Evolutionary conservation across 495 filamentous ascomycete genomes (phyloP).

Genomic region (Aspergillus indologenus): DNA sequence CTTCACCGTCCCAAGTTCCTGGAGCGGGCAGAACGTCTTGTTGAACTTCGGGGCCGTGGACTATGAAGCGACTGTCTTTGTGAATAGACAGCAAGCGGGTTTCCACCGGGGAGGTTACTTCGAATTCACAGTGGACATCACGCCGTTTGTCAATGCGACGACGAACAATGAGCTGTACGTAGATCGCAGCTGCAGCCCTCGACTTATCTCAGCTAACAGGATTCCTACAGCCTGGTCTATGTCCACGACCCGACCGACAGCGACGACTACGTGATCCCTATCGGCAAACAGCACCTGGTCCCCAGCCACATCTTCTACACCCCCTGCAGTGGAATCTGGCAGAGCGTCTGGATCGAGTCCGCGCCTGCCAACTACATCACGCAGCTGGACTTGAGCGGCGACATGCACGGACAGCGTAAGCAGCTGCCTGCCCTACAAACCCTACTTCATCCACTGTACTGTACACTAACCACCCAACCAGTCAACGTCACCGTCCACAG

Average conservation of each 20-base stretch:
- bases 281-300: conserved; percentile 60
- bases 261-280: conserved; percentile 52
- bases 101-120: conserved; percentile 62
- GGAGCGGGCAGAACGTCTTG: conserved; percentile 44
- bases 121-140: conserved; percentile 58
- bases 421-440: background rate
- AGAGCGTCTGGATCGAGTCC: conserved; percentile 64
- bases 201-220: background rate
- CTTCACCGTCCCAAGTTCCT: conserved; percentile 51
- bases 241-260: conserved; percentile 64
- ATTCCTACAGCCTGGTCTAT: conserved; percentile 54
- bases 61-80: conserved; percentile 61
- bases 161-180: conserved; percentile 52
- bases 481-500: conserved; percentile 51
- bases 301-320: conserved; percentile 68
- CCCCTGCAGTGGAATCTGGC: conserved; percentile 69
- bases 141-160: conserved; percentile 41
- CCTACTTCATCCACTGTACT: too few species aligned
- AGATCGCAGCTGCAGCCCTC: too few species aligned
- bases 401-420: conserved; percentile 59
- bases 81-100: conserved; percentile 55
- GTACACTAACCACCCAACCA: too few species aligned
- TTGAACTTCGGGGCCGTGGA: conserved; percentile 71
- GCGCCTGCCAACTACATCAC: conserved; percentile 54
- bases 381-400: conserved; percentile 51